Evolutionary conservation across 164 flowering plant species (phyloP).

Genomic region (Litsea cubeba): DNA sequence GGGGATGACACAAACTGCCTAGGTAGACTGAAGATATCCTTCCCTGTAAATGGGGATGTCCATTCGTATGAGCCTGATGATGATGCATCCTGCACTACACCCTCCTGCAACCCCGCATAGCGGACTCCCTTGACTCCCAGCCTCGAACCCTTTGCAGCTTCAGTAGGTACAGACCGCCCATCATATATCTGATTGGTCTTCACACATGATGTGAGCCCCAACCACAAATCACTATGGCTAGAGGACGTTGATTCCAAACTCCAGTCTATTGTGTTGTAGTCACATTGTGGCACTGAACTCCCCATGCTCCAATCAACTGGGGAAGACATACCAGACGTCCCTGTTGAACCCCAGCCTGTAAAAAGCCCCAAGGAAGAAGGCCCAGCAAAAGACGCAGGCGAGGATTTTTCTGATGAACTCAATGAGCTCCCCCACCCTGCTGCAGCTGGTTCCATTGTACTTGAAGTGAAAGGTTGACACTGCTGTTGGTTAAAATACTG

Average conservation of each 20-base stretch:
- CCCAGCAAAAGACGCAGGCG: slow-evolving; percentile 23
- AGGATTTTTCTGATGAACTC: slow-evolving; percentile 27
- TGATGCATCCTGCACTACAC: slow-evolving; percentile 19
- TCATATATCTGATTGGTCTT: slow-evolving; percentile 30
- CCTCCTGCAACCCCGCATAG: slow-evolving; percentile 41
- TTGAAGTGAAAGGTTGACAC: slow-evolving; percentile 22
- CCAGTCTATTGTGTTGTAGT: slow-evolving; percentile 73
- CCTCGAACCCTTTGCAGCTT: slow-evolving; percentile 19
- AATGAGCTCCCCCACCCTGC: slow-evolving; percentile 23
- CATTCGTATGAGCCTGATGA: slow-evolving; percentile 48
- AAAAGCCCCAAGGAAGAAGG: slow-evolving; percentile 67
- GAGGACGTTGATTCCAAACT: slow-evolving; percentile 39
- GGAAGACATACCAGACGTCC: slow-evolving; percentile 44
- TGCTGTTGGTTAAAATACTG: slow-evolving; percentile 43
- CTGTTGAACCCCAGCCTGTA: slow-evolving; percentile 46
- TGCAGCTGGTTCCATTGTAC: slow-evolving; percentile 26
- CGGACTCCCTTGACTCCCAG: slow-evolving; percentile 18
- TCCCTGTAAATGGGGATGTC: slow-evolving; percentile 71
- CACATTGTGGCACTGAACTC: slow-evolving; percentile 42
- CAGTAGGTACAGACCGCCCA: slow-evolving; percentile 16
- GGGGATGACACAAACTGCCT: slow-evolving; percentile 73
- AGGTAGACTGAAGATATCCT: slow-evolving; percentile 56
- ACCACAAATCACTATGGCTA: slow-evolving; percentile 34
- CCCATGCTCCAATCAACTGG: slow-evolving; percentile 59
- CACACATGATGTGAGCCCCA: slow-evolving; percentile 27